A percentile compares a stretch with the other conserved stretches of the same genome.
Evolutionary conservation across 768 basidiomycete genomes (phyloP).

Genomic region (Amanita exitialis): DNA sequence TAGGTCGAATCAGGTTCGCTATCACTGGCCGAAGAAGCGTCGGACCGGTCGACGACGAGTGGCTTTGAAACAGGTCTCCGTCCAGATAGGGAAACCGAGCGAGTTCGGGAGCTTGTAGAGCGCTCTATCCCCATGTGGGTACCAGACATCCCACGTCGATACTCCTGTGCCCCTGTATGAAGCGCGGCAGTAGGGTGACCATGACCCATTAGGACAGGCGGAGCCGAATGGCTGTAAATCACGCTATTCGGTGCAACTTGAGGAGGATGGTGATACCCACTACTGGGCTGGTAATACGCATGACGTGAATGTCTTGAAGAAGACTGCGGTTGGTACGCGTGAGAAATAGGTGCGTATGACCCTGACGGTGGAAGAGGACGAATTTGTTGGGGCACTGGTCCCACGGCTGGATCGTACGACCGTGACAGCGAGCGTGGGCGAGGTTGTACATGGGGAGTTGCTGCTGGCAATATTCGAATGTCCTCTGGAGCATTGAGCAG

Average conservation of each 20-base stretch:
- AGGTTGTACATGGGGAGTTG: slow-evolving; percentile 23
- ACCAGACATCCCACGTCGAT: slow-evolving; percentile 22
- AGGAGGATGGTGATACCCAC: slow-evolving; percentile 46
- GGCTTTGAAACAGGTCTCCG: background rate
- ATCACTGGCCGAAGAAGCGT: background rate
- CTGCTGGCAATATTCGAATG: slow-evolving; percentile 52
- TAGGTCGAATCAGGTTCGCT: slow-evolving; percentile 2
- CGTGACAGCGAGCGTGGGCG: slow-evolving; percentile 40
- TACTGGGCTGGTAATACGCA: slow-evolving; percentile 42
- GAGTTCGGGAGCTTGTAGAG: background rate
- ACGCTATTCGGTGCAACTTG: slow-evolving; percentile 48
- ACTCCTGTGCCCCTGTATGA: slow-evolving; percentile 17
- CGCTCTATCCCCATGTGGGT: slow-evolving; percentile 24
- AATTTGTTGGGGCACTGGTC: slow-evolving; percentile 21
- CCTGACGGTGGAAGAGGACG: slow-evolving; percentile 13
- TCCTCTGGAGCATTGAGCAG: slow-evolving; percentile 41
- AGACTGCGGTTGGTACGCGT: slow-evolving; percentile 24
- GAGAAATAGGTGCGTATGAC: background rate
- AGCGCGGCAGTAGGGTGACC: slow-evolving; percentile 13
- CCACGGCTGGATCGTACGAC: slow-evolving; percentile 15
- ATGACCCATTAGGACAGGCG: slow-evolving; percentile 28
- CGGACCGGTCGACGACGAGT: slow-evolving; percentile 1
- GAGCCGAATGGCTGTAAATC: slow-evolving; percentile 62
- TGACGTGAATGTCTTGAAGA: slow-evolving; percentile 20
- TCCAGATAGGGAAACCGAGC: background rate